A percentile compares a stretch with the other conserved stretches of the same genome.
Conservation (phyloP, 192 early-diverging fungal species). For the Coemansia umbellata region DNA sequence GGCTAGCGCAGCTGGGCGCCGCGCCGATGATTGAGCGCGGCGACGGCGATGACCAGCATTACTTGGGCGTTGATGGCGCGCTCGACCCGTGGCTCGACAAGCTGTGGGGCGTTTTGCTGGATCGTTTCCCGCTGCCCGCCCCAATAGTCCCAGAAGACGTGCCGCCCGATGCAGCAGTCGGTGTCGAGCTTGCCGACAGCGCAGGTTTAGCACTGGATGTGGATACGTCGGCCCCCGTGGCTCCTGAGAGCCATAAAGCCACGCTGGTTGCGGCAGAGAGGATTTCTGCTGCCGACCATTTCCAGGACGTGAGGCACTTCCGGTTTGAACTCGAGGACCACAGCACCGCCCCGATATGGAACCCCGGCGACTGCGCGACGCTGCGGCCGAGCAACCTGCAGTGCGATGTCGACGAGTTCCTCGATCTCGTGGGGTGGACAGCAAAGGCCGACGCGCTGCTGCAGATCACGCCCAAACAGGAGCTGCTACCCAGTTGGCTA, state of each 20-base stretch:
- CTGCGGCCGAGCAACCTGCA: conserved; percentile 70
- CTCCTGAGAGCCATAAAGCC: not conserved
- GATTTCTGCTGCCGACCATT: conserved; percentile 74
- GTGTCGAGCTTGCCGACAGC: not conserved
- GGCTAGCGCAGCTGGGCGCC: conserved; percentile 84
- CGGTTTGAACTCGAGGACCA: conserved; percentile 52
- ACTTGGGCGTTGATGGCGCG: conserved; percentile 83
- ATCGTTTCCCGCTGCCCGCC: conserved; percentile 58
- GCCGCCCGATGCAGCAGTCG: conserved; percentile 19
- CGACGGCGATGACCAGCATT: conserved; percentile 96
- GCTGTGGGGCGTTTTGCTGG: conserved; percentile 69
- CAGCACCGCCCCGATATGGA: conserved; percentile 4
- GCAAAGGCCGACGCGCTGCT: conserved; percentile 47
- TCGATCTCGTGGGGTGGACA: conserved; percentile 57
- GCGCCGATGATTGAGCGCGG: conserved; percentile 62
- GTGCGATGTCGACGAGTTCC: conserved; percentile 64
- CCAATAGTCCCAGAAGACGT: conserved; percentile 10
- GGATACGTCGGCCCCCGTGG: not conserved
- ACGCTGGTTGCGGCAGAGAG: conserved; percentile 57
- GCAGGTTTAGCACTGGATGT: not conserved
- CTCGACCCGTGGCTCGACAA: conserved; percentile 82
- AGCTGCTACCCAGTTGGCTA: conserved; percentile 3
- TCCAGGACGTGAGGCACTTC: conserved; percentile 91
- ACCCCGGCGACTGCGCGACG: conserved; percentile 77
- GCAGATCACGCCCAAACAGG: not conserved